Conservation (phyloP, 768 basidiomycete species). For the Neoboletus magnificus region DNA sequence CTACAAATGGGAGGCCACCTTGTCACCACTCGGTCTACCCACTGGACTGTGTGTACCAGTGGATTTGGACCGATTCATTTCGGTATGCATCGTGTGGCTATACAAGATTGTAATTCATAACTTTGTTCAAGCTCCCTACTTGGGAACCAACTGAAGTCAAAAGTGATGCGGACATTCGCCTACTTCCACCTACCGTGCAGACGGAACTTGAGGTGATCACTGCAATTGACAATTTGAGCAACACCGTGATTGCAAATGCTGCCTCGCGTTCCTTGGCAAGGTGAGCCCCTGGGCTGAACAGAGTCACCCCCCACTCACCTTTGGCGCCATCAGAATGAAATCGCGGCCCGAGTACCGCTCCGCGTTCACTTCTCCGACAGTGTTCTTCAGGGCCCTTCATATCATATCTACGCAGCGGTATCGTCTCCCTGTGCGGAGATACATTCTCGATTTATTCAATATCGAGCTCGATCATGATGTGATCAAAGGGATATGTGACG, state of each 20-base stretch:
- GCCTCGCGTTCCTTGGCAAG: conserved; percentile 87
- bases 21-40: conserved; percentile 79
- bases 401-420: conserved; percentile 88
- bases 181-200: conserved; percentile 64
- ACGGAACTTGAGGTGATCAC: conserved; percentile 81
- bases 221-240: conserved; percentile 90
- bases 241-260: conserved; percentile 92
- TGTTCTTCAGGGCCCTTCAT: conserved; percentile 83
- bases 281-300: conserved; percentile 40
- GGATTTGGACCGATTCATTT: conserved; percentile 77
- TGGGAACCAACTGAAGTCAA: conserved; percentile 48
- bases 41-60: conserved; percentile 90
- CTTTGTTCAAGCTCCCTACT: conserved; percentile 56
- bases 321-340: conserved; percentile 59
- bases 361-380: conserved; percentile 72
- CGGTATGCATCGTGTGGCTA: conserved; percentile 46
- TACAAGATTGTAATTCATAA: conserved; percentile 1
- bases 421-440: conserved; percentile 87
- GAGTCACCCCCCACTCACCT: neutral
- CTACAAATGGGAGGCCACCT: conserved; percentile 88
- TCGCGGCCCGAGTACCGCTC: conserved; percentile 68
- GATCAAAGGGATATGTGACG: conserved; percentile 51
- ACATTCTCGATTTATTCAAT: conserved; percentile 91
- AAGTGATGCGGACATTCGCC: conserved; percentile 39
- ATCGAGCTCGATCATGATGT: conserved; percentile 67